A percentile compares a stretch with the other conserved stretches of the same genome.
Evolutionary conservation across 192 early-diverging fungal species (phyloP).

Genomic region (Rhizoclosmatium sp.): DNA sequence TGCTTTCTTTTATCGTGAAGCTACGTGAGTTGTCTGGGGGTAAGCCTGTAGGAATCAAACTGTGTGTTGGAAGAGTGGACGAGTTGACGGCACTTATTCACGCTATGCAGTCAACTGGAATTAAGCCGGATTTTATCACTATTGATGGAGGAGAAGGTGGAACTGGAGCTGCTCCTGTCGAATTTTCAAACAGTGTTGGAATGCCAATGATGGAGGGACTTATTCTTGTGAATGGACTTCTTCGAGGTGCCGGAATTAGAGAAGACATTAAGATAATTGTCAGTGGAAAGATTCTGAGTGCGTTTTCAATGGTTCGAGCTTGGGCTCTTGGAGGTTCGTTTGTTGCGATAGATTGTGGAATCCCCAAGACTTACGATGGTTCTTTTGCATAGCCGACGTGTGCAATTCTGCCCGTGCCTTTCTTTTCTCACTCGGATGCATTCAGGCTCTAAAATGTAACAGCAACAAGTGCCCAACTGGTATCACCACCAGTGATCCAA

Average conservation of each 20-base stretch:
- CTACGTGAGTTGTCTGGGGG: neutral
- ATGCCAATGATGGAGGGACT: constrained; percentile 16
- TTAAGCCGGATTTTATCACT: constrained; percentile 8
- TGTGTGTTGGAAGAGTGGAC: constrained; percentile 2
- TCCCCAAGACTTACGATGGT: neutral
- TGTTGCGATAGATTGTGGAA: neutral
- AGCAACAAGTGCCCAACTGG: constrained; percentile 13
- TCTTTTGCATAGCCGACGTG: neutral
- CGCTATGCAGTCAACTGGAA: neutral
- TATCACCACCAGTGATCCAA: neutral
- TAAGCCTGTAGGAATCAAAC: neutral
- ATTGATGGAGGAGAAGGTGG: constrained; percentile 11
- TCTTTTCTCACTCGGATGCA: constrained; percentile 12
- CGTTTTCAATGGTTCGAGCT: constrained; percentile 5
- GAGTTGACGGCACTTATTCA: neutral
- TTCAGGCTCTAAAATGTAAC: constrained; percentile 16
- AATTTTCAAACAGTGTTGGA: constrained; percentile 21
- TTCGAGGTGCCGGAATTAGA: constrained; percentile 16
- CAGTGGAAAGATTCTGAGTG: constrained; percentile 7
- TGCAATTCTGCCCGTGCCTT: constrained; percentile 15
- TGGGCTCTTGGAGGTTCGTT: constrained; percentile 7
- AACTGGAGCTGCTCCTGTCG: constrained; percentile 10
- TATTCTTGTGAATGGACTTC: neutral
- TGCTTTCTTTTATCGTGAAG: neutral
- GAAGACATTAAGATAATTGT: constrained; percentile 1